Base-by-base conservation (phyloP, 257 asterid species). In the Solanum dulcamara region DNA sequence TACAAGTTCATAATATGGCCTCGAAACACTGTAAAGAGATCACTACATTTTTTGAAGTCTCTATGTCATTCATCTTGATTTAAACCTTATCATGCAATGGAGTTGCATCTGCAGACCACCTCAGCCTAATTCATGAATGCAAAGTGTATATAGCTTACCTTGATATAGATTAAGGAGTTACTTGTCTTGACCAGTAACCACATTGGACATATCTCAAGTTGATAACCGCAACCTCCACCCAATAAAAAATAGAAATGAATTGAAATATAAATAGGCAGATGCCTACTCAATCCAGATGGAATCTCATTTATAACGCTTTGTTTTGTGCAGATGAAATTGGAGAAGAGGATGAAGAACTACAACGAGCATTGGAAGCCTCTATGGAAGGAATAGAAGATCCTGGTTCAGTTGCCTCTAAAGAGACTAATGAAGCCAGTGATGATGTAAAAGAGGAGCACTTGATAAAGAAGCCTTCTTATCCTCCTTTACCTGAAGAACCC, bases 401-500 rank as follows among this genome's bases (percentile, higher is more conserved):
- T 46, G 89, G 81, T 83, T 87, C 85, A 83, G 90, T 30, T 68
- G 86, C 83, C 55, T 51, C 60, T 68, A 86, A 86, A 87, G 92
- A 94, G 84, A 87, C 88, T 40, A 88, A 53, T 64, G 89, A 90
- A 48, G 67, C 87, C 84, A 80, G 44, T 66, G 88, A 77, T 60
- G 92, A 89, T 88, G 91, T 85, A 89, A 86, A 85, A 86, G 91
- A 71, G 66, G 60, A 40, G 37, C 10, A 24, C 72, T 20, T 55
- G 68, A 24, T 51, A 81, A 87, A 91, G 85, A 88, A 87, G 88
- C 97, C 91, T 85, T 85, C 85, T 81, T 97, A 92, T 92, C 94
- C 92, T 71, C 95, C 98, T 33, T 87, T 97, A 51, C 98, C 98
- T 14, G 98, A 92, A 90, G 98, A 95, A 88, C 98, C 99, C 55